Evolutionary conservation across 139 green algal species (phyloP).

Genomic region (Zygnema cylindricum): DNA sequence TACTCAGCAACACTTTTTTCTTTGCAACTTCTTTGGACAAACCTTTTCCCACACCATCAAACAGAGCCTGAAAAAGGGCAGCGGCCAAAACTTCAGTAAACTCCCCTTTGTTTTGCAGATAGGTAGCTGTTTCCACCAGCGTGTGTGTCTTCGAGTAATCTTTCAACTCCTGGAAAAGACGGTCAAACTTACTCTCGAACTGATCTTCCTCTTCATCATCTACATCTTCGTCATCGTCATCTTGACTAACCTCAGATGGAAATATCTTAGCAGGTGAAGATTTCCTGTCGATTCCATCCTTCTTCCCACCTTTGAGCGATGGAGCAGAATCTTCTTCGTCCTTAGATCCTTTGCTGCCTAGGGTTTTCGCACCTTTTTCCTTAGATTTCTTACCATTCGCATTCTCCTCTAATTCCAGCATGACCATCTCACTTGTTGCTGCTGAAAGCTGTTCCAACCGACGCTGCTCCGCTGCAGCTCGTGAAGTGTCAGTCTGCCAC

Average conservation of each 20-base stretch:
- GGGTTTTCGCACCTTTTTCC: constrained; percentile 25
- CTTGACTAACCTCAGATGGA: not conserved
- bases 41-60: constrained; percentile 18
- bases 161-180: constrained; percentile 48
- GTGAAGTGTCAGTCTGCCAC: constrained; percentile 93
- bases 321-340: not conserved
- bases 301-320: not conserved
- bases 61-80: constrained; percentile 43
- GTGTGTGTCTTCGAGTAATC: constrained; percentile 54
- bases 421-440: constrained; percentile 84
- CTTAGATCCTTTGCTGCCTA: not conserved
- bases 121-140: constrained; percentile 14
- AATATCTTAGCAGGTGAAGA: constrained; percentile 12
- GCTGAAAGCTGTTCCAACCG: constrained; percentile 88
- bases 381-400: not conserved
- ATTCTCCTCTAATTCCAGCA: constrained; percentile 10
- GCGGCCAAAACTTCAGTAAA: constrained; percentile 6
- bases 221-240: constrained; percentile 37
- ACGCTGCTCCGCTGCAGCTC: constrained; percentile 73
- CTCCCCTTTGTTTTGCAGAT: constrained; percentile 16
- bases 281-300: not conserved
- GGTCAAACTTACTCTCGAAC: constrained; percentile 51
- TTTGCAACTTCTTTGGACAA: constrained; percentile 49
- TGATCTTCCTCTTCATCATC: constrained; percentile 32
- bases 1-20: constrained; percentile 56